phyloP scores from a whole-genome alignment of 164 flowering plant species.

The Chloranthus sessilifolius region DNA sequence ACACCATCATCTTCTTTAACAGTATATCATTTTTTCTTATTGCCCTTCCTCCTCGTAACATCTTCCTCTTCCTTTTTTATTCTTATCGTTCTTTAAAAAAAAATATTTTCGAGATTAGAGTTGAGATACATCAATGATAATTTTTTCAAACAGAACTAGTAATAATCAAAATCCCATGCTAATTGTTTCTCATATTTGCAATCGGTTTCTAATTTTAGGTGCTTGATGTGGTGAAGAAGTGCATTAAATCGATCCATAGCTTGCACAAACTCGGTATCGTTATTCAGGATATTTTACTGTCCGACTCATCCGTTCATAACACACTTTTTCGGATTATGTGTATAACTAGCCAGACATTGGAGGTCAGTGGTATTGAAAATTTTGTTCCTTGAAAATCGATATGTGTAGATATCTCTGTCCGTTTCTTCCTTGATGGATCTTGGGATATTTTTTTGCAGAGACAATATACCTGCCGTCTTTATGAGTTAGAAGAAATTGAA shows the following conservation, averaged over 20 bases:
- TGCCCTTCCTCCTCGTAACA: no score
- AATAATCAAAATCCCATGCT: no score
- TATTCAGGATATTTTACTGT: conserved; percentile 45
- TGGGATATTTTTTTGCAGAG: conserved; percentile 33
- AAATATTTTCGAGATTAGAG: no score
- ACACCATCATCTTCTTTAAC: no score
- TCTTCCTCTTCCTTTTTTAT: no score
- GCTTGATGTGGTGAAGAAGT: conserved; percentile 65
- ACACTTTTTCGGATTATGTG: conserved; percentile 63
- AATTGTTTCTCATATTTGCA: neutral
- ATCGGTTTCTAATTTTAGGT: conserved; percentile 38
- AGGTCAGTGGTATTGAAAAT: conserved; percentile 39
- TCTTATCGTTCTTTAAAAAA: no score
- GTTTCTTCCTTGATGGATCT: conserved; percentile 1
- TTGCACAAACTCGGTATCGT: conserved; percentile 41
- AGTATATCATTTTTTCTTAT: no score
- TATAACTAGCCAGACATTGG: conserved; percentile 51
- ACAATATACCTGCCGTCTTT: conserved; percentile 57
- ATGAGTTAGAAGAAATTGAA: conserved; percentile 68
- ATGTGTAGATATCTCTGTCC: neutral
- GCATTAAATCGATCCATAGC: conserved; percentile 38
- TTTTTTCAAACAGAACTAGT: no score
- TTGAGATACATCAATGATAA: no score
- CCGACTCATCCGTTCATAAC: conserved; percentile 75
- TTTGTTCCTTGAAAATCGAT: neutral